Evolutionary conservation across 78 protist genomes (phyloP).

Genomic region (Andalucia godoyi): DNA sequence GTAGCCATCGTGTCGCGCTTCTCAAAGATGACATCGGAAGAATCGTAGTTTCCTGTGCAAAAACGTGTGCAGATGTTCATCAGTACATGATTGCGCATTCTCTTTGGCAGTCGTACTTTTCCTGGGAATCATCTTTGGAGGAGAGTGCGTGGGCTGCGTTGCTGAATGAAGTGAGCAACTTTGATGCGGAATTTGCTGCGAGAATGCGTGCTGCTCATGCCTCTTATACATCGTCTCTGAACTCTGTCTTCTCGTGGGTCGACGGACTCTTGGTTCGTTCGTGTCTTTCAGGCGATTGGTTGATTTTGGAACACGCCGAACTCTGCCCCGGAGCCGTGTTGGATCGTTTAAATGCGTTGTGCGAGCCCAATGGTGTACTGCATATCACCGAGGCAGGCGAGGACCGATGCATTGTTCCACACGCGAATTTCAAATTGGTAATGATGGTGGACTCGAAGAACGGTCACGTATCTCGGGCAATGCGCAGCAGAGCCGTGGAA

Average conservation of each 20-base stretch:
- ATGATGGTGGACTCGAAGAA: slow-evolving; percentile 68
- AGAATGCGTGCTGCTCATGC: slow-evolving; percentile 78
- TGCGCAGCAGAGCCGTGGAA: slow-evolving; percentile 95
- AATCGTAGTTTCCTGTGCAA: too few relatives aligned
- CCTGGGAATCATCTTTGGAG: too few relatives aligned
- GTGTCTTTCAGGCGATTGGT: slow-evolving; percentile 86
- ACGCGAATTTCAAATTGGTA: slow-evolving; percentile 81
- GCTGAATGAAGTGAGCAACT: too few relatives aligned
- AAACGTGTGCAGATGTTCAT: too few relatives aligned
- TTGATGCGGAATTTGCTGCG: slow-evolving; percentile 53
- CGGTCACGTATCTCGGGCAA: slow-evolving; percentile 98
- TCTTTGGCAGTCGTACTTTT: too few relatives aligned
- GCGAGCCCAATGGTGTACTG: slow-evolving; percentile 88
- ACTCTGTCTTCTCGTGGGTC: slow-evolving; percentile 91
- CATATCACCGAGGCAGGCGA: slow-evolving; percentile 76
- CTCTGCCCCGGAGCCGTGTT: slow-evolving; percentile 94
- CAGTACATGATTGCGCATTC: too few relatives aligned
- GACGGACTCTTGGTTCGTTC: slow-evolving; percentile 83
- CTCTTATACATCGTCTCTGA: slow-evolving; percentile 15
- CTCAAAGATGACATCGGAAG: too few relatives aligned
- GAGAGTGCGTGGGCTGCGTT: too few relatives aligned
- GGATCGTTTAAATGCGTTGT: slow-evolving; percentile 96
- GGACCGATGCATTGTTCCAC: slow-evolving; percentile 55
- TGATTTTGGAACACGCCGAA: slow-evolving; percentile 90
- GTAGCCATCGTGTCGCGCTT: too few relatives aligned